Evolutionary conservation across 2,329 filamentous ascomycete species (phyloP), one percentile per base, ranked within the genome.

Genomic region (Diaporthe citriasiana): DNA sequence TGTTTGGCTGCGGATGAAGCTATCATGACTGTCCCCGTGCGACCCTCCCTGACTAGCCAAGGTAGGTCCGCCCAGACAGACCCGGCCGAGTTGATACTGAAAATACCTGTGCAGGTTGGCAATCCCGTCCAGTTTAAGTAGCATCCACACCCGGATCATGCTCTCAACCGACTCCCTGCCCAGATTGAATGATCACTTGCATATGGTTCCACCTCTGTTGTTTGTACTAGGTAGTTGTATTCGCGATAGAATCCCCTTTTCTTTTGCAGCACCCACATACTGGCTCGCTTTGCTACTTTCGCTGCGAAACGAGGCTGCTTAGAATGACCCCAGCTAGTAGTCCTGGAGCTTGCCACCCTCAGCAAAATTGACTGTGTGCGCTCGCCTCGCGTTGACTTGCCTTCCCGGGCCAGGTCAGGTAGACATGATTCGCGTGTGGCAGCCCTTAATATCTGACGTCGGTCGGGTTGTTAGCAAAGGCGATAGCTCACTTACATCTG

Each of bases 1-100:
- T 25, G 40, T 25, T n/a, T 27, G 17, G 30, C 42, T 50, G 38
- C 27, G 33, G 60, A 65, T 74, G 74, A 74, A 50, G 71, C 74
- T 56, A 75, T 75, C 74, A 60, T 74, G 74, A 69, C 19, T 25
- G 5, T 47, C 30, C 10, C 50, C 22, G 25, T 40, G 60, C 59
- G 33, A 59, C 68, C 73, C 55, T 47, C 71, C 68, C 45, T 71
- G 33, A n/a, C 60, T 38, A 63, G 60, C 33, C 22, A 40, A 40
- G 59, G 60, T 42, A 45, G 38, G 38, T 45, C 25, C 27, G 55
- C 8, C 30, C 27, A 55, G 6, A 27, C 33, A 33, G 15, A 22
- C 30, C 60, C 30, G 56, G 69, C 27, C 47, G 55, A 47, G 35
- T 38, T 38, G 3, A 25, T n/a, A 66, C 7, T 22, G 22, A 25